A percentile compares a stretch with the other conserved stretches of the same genome.
Evolutionary conservation across 1,284 basidiomycete genomes (phyloP).

Genomic region (Phellinidium pouzarii): DNA sequence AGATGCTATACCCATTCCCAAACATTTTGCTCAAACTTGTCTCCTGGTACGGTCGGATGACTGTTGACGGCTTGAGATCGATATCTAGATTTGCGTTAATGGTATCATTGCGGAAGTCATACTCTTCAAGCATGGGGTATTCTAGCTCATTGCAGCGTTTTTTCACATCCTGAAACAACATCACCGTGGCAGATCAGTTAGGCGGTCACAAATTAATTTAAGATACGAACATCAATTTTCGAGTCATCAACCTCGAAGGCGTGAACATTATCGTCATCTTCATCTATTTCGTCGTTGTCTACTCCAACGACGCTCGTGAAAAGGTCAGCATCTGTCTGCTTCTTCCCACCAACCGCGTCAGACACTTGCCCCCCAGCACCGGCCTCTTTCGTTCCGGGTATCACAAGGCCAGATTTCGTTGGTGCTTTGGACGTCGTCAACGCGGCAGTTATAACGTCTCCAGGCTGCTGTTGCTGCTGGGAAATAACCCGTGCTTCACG

Average conservation of each 20-base stretch:
- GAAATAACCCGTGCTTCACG: slow-evolving; percentile 73
- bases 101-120: slow-evolving; percentile 95
- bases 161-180: slow-evolving; percentile 94
- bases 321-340: slow-evolving; percentile 59
- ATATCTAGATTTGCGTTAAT: slow-evolving; percentile 94
- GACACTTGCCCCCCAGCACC: slow-evolving; percentile 53
- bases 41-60: slow-evolving; percentile 95
- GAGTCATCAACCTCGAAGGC: slow-evolving; percentile 90
- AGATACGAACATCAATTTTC: slow-evolving; percentile 73
- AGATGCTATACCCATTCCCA: slow-evolving; percentile 74
- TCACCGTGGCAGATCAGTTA: slow-evolving; percentile 12
- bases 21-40: slow-evolving; percentile 98
- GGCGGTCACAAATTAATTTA: slow-evolving; percentile 3
- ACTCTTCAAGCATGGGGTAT: slow-evolving; percentile 95
- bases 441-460: slow-evolving; percentile 68
- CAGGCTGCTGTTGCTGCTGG: slow-evolving; percentile 40
- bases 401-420: slow-evolving; percentile 71
- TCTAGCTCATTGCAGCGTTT: slow-evolving; percentile 91
- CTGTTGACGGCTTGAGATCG: slow-evolving; percentile 92
- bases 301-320: slow-evolving; percentile 92
- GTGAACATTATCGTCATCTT: slow-evolving; percentile 93
- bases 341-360: slow-evolving; percentile 33
- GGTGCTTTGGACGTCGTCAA: slow-evolving; percentile 83
- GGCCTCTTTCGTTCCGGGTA: slow-evolving; percentile 75
- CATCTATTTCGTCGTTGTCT: slow-evolving; percentile 90